These are phyloP conservation scores for Cordyceps pruinosa DNA, from an alignment of 2,329 filamentous ascomycete species.

Conservation along the genomic window DNA sequence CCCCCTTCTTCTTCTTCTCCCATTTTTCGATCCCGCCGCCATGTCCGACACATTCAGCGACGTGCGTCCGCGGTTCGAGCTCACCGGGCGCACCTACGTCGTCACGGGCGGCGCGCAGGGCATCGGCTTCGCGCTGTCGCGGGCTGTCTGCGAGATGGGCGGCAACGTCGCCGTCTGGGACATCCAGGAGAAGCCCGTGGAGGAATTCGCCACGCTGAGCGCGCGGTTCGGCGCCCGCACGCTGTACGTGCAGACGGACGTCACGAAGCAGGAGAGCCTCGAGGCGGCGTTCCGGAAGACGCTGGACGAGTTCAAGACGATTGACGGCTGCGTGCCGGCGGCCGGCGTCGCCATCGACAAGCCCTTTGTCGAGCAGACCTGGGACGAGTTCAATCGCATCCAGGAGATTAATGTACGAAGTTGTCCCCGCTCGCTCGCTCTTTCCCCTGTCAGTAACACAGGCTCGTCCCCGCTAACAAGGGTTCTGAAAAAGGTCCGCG, in stretches of 20 bases:
- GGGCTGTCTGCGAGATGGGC: constrained; percentile 34
- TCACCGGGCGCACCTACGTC: constrained; percentile 29
- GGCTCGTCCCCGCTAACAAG: neutral
- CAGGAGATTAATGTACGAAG: constrained; percentile 34
- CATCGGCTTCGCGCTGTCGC: constrained; percentile 31
- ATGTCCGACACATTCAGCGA: constrained; percentile 16
- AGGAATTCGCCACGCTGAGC: constrained; percentile 21
- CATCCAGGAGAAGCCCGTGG: constrained; percentile 24
- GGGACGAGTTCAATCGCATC: constrained; percentile 33
- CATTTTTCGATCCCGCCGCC: neutral
- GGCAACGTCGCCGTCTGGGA: constrained; percentile 33
- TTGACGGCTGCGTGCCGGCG: constrained; percentile 27
- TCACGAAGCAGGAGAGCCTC: constrained; percentile 25
- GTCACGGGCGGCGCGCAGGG: constrained; percentile 34
- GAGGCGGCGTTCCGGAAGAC: constrained; percentile 20
- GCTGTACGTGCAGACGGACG: constrained; percentile 26
- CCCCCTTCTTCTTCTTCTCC: too few species aligned
- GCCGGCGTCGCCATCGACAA: constrained; percentile 37
- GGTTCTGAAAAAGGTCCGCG: constrained; percentile 25
- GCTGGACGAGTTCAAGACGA: constrained; percentile 19
- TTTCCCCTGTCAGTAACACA: too few species aligned
- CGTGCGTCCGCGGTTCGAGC: constrained; percentile 27
- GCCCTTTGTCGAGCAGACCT: constrained; percentile 37
- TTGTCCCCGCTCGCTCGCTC: neutral
- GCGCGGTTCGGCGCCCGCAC: constrained; percentile 20